These are phyloP conservation scores for Cercophora sp. DNA, from an alignment of 495 filamentous ascomycete species.

Conservation along the genomic window DNA sequence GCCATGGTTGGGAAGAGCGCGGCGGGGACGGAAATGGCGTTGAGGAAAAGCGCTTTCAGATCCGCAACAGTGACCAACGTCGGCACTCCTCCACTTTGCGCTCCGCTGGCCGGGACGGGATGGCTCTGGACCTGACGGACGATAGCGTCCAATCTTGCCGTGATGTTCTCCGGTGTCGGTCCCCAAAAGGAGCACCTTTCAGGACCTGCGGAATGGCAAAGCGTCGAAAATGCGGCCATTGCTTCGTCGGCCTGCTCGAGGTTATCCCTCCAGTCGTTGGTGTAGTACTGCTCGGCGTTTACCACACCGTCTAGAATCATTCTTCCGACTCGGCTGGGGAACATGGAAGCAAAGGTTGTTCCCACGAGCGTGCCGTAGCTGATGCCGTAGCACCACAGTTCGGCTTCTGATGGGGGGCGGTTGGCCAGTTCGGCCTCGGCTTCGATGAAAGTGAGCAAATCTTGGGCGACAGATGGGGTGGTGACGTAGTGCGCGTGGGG, in stretches of 20 bases:
- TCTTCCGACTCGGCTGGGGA: background rate
- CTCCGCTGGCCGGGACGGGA: background rate
- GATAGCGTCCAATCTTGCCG: background rate
- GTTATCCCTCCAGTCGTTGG: constrained; percentile 6
- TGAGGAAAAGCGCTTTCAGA: background rate
- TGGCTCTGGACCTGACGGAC: background rate
- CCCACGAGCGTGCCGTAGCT: constrained; percentile 6
- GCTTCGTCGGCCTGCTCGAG: constrained; percentile 4
- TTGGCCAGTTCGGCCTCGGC: background rate
- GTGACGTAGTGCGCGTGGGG: constrained; percentile 2
- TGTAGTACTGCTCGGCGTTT: constrained; percentile 1
- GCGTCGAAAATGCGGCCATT: background rate
- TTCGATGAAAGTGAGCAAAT: constrained; percentile 3
- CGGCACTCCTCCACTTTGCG: background rate
- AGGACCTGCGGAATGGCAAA: constrained; percentile 1
- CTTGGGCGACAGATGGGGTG: background rate
- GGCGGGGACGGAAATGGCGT: background rate
- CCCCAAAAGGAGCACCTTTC: constrained; percentile 3
- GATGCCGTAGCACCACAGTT: constrained; percentile 7
- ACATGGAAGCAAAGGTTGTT: constrained; percentile 3
- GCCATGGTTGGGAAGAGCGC: background rate
- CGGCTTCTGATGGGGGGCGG: background rate
- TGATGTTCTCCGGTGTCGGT: background rate
- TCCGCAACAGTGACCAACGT: background rate
- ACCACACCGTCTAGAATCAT: background rate